Percentiles rank a stretch among this genome's conserved stretches.
Conservation (phyloP, 495 filamentous ascomycete genomes). For the Podospora bellae-mahoneyi region DNA sequence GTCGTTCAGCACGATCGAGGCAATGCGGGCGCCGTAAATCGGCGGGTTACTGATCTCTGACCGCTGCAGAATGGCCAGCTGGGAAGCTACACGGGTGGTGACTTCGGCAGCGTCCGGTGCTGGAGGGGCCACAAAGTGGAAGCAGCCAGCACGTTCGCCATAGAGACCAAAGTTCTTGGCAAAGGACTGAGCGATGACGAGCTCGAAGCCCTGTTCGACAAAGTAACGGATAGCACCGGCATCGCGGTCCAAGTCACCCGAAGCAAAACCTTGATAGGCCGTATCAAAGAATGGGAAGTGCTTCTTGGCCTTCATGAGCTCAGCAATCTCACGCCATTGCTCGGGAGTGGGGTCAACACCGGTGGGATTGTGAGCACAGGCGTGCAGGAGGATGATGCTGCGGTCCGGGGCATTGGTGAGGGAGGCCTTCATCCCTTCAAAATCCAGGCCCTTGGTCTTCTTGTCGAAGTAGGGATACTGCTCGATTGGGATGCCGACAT, state of each 20-base stretch:
- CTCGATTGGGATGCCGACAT: conserved; percentile 73
- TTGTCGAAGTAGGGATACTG: conserved; percentile 91
- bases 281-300: conserved; percentile 99
- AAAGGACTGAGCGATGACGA: conserved; percentile 92
- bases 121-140: conserved; percentile 86
- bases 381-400: conserved; percentile 87
- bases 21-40: conserved; percentile 88
- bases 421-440: conserved; percentile 74
- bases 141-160: conserved; percentile 91
- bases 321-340: conserved; percentile 89
- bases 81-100: conserved; percentile 68
- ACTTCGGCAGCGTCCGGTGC: conserved; percentile 60
- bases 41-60: conserved; percentile 97
- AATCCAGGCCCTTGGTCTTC: conserved; percentile 84
- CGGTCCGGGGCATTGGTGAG: conserved; percentile 67
- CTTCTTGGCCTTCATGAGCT: conserved; percentile 64
- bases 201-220: conserved; percentile 89
- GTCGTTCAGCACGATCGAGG: conserved; percentile 79
- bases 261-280: conserved; percentile 98
- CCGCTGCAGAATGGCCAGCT: conserved; percentile 91
- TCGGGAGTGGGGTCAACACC: conserved; percentile 92
- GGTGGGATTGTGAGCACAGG: conserved; percentile 97
- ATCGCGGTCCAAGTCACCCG: conserved; percentile 79
- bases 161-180: conserved; percentile 99
- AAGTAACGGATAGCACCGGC: conserved; percentile 92